A percentile compares a stretch with the other conserved stretches of the same genome.
Conservation (phyloP, 2,329 filamentous ascomycete species). For the Pyrenochaeta sp. region DNA sequence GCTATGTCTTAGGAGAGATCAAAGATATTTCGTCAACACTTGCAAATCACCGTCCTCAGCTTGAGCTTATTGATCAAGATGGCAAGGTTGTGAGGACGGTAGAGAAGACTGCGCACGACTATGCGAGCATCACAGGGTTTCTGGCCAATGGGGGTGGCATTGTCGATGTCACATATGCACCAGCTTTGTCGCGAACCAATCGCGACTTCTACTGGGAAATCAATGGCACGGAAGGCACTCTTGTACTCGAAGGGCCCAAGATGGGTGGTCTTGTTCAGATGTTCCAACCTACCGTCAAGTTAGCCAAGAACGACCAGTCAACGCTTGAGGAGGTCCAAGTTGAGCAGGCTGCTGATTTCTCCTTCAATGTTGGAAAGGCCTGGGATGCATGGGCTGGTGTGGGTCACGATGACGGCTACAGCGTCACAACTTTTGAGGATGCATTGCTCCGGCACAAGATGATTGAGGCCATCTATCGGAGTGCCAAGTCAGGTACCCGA, state of each 20-base stretch:
- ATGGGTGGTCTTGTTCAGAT: constrained; percentile 50
- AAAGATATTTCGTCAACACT: constrained; percentile 36
- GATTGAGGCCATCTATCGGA: constrained; percentile 48
- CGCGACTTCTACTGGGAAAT: constrained; percentile 49
- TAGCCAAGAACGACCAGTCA: constrained; percentile 9
- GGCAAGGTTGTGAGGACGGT: constrained; percentile 24
- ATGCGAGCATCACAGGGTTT: constrained; percentile 31
- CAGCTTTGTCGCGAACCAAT: constrained; percentile 26
- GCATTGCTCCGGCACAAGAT: constrained; percentile 46
- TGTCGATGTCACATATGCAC: constrained; percentile 33
- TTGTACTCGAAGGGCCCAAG: constrained; percentile 36
- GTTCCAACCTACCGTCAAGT: constrained; percentile 50
- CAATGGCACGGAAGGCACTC: constrained; percentile 47
- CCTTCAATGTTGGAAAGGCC: constrained; percentile 62
- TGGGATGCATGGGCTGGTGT: constrained; percentile 64
- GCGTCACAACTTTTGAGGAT: constrained; percentile 43
- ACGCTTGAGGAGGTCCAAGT: constrained; percentile 57
- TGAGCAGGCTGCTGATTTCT: constrained; percentile 56
- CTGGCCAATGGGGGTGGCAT: constrained; percentile 34
- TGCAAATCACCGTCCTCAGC: constrained; percentile 28
- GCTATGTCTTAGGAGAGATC: constrained; percentile 40
- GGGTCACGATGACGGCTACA: constrained; percentile 31
- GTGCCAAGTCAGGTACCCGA: constrained; percentile 38
- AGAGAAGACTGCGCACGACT: constrained; percentile 40
- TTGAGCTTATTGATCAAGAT: constrained; percentile 26